phyloP scores from a whole-genome alignment of 768 basidiomycete species.

The Chalciporus chontae region DNA sequence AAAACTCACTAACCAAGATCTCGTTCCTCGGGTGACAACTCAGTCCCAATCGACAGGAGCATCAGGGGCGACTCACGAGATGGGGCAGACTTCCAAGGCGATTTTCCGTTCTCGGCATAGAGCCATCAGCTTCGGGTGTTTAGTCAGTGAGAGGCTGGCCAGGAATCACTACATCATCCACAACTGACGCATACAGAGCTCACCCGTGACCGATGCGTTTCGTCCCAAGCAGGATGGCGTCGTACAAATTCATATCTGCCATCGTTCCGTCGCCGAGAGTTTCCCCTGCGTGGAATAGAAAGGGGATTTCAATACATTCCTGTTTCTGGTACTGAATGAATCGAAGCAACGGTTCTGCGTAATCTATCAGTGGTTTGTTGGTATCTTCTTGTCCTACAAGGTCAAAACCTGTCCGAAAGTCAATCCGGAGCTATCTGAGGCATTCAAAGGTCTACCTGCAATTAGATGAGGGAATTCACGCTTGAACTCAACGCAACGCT shows the following conservation, averaged over 20 bases:
- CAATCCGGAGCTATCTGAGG: not conserved
- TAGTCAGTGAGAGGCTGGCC: constrained; percentile 41
- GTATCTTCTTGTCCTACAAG: constrained; percentile 46
- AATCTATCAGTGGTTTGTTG: constrained; percentile 36
- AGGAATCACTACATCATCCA: not conserved
- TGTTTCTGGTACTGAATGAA: constrained; percentile 36
- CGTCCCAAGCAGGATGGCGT: constrained; percentile 47
- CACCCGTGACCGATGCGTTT: constrained; percentile 51
- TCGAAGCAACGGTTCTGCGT: constrained; percentile 35
- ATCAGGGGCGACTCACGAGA: constrained; percentile 34
- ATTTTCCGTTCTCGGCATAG: constrained; percentile 40
- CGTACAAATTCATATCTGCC: constrained; percentile 46
- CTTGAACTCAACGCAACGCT: constrained; percentile 43
- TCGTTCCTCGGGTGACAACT: constrained; percentile 49
- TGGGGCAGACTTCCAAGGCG: constrained; percentile 46
- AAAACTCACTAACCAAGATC: constrained; percentile 45
- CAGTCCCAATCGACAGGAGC: not conserved
- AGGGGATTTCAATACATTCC: constrained; percentile 34
- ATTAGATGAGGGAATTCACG: constrained; percentile 45
- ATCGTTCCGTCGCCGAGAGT: constrained; percentile 43
- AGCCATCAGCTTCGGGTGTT: constrained; percentile 44
- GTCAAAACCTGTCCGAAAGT: constrained; percentile 38
- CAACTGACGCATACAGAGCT: constrained; percentile 2
- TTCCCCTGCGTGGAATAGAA: constrained; percentile 49
- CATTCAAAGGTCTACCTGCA: constrained; percentile 28